Conservation (phyloP, 371 early-diverging fungal species). For the Mucor mucedo region DNA sequence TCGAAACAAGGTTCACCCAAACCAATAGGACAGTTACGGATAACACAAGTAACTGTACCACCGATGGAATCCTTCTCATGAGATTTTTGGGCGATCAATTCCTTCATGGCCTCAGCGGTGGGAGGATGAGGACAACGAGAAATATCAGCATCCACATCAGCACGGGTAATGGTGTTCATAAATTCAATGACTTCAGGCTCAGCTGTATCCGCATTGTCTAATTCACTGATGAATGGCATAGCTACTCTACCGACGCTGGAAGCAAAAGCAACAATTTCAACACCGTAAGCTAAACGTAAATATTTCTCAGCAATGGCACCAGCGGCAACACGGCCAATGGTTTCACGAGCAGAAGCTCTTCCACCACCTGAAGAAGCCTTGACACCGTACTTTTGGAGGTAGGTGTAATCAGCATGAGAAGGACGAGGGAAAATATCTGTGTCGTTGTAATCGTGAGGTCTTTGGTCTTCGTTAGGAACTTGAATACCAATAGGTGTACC, state of each 20-base stretch:
- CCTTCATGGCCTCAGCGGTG: conserved; percentile 53
- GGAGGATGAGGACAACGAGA: conserved; percentile 54
- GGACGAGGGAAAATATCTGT: conserved; percentile 93
- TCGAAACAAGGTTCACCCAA: conserved; percentile 98
- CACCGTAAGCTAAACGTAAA: conserved; percentile 74
- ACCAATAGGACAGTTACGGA: conserved; percentile 92
- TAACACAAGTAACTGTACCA: conserved; percentile 96
- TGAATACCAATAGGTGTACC: conserved; percentile 95
- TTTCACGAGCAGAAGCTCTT: conserved; percentile 94
- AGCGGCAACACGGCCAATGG: conserved; percentile 96
- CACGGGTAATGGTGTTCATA: conserved; percentile 74
- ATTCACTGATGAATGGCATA: conserved; percentile 72
- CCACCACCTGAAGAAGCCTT: conserved; percentile 97
- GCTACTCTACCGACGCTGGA: conserved; percentile 84
- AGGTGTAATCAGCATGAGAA: conserved; percentile 96
- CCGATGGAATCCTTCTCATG: conserved; percentile 92
- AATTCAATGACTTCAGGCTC: conserved; percentile 68
- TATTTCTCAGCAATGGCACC: conserved; percentile 97
- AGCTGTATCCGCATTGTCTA: conserved; percentile 50
- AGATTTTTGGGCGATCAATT: conserved; percentile 74
- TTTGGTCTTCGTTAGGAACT: conserved; percentile 94
- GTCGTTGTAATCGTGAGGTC: conserved; percentile 95
- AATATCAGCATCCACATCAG: conserved; percentile 55
- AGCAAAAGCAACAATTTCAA: conserved; percentile 96
- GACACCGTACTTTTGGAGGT: conserved; percentile 93